Percentiles rank a stretch among this genome's conserved stretches.
These are phyloP conservation scores for Entomortierella chlamydospora DNA, from an alignment of 192 early-diverging fungal genomes.

Conservation along the genomic window DNA sequence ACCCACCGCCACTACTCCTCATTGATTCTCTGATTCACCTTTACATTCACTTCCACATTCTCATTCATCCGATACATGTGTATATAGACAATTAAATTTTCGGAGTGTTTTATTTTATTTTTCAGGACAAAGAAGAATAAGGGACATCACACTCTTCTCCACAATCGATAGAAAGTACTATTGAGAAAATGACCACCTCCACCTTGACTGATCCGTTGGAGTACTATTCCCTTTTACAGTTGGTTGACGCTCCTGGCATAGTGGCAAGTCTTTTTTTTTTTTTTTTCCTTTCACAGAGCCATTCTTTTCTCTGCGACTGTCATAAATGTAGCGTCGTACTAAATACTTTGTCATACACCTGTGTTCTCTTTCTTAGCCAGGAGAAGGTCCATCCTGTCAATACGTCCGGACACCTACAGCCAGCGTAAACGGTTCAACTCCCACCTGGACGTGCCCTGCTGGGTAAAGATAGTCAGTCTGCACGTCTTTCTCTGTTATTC, in stretches of 20 bases:
- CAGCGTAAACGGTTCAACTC: slow-evolving; percentile 13
- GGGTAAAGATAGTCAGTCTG: slow-evolving; percentile 35
- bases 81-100: neutral
- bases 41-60: neutral
- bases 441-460: slow-evolving; percentile 42
- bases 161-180: neutral
- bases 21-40: neutral
- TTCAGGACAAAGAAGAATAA: too few relatives aligned
- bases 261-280: slow-evolving; percentile 20
- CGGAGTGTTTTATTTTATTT: too few relatives aligned
- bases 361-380: slow-evolving; percentile 12
- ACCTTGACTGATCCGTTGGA: slow-evolving; percentile 52
- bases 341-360: neutral
- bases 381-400: slow-evolving; percentile 31
- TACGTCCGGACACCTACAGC: slow-evolving; percentile 43
- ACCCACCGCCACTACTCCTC: too few relatives aligned
- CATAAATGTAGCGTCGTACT: too few relatives aligned
- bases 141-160: neutral
- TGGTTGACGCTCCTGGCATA: slow-evolving; percentile 48
- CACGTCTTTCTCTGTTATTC: neutral
- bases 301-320: too few relatives aligned
- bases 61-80: neutral
- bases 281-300: neutral
- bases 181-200: too few relatives aligned
- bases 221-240: slow-evolving; percentile 36